A percentile compares a stretch with the other conserved stretches of the same genome.
These are phyloP conservation scores for Coemansia furcata DNA, from an alignment of 192 early-diverging fungal species.

Conservation along the genomic window DNA sequence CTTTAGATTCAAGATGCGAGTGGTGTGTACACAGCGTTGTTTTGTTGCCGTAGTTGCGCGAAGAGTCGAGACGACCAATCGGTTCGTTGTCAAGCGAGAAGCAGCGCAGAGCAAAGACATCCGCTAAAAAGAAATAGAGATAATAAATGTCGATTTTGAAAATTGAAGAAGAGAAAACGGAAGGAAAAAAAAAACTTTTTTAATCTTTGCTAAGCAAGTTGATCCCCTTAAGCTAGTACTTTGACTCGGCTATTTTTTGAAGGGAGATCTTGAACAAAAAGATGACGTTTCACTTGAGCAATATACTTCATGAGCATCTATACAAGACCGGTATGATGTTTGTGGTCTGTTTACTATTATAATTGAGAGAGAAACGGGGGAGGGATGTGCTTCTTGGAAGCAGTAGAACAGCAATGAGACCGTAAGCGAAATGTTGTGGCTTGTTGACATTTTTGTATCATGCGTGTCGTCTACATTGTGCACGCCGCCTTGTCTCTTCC, in stretches of 20 bases:
- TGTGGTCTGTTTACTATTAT: neutral
- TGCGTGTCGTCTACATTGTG: neutral
- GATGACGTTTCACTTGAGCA: too few species aligned
- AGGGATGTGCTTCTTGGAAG: neutral
- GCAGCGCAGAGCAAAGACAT: slow-evolving; percentile 1
- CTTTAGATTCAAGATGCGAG: slow-evolving; percentile 2
- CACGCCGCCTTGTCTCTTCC: neutral
- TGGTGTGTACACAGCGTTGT: neutral
- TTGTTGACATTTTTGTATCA: neutral
- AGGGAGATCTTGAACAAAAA: too few species aligned
- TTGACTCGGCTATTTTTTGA: neutral
- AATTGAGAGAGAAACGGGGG: neutral
- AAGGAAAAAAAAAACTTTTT: neutral
- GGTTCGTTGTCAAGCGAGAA: neutral
- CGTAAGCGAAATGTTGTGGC: neutral
- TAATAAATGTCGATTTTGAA: neutral
- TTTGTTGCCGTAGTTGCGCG: neutral
- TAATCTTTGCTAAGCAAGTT: neutral
- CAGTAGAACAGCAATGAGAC: neutral
- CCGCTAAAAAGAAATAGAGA: neutral
- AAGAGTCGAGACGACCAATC: neutral
- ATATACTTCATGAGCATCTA: too few species aligned
- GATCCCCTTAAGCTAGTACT: neutral
- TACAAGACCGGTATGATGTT: neutral
- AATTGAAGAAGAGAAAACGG: neutral